Evolutionary conservation across 2,329 filamentous ascomycete genomes (phyloP).

Genomic region (Cercospora sp.): DNA sequence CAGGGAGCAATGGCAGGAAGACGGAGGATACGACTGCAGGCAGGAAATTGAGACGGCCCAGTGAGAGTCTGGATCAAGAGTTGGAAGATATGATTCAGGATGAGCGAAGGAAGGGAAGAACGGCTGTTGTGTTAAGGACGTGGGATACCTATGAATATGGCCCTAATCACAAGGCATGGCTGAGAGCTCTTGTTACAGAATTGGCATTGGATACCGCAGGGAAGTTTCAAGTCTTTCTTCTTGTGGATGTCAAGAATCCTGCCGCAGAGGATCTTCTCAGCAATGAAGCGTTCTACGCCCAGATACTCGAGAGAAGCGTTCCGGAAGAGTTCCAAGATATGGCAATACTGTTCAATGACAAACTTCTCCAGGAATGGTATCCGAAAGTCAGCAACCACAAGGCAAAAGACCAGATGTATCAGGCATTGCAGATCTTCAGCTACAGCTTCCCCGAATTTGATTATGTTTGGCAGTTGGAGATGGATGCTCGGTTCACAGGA

Average conservation of each 20-base stretch:
- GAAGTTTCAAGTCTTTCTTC: constrained; percentile 78
- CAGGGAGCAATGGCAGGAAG: not conserved
- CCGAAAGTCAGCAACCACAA: constrained; percentile 60
- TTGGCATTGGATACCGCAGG: constrained; percentile 74
- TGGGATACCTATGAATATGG: constrained; percentile 78
- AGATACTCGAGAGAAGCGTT: constrained; percentile 41
- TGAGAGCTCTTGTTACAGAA: constrained; percentile 81
- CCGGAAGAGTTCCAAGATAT: constrained; percentile 82
- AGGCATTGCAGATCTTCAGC: constrained; percentile 53
- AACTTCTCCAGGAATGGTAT: constrained; percentile 73
- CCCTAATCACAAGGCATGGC: constrained; percentile 72
- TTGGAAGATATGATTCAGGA: not conserved
- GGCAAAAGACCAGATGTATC: constrained; percentile 80
- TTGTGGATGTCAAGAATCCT: constrained; percentile 78
- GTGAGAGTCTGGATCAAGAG: not conserved
- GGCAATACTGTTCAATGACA: constrained; percentile 88
- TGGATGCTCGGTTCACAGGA: constrained; percentile 75
- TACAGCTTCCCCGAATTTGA: constrained; percentile 49
- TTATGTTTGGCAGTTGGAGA: constrained; percentile 77
- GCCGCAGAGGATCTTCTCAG: constrained; percentile 69
- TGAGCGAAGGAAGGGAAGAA: constrained; percentile 11
- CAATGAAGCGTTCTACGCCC: constrained; percentile 61
- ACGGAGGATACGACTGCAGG: not conserved
- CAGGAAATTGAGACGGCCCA: not conserved
- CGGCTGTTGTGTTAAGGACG: constrained; percentile 64